Evolutionary conservation across 352 stramenopile genomes (phyloP).

Genomic region (Phytopythium oedochilum): DNA sequence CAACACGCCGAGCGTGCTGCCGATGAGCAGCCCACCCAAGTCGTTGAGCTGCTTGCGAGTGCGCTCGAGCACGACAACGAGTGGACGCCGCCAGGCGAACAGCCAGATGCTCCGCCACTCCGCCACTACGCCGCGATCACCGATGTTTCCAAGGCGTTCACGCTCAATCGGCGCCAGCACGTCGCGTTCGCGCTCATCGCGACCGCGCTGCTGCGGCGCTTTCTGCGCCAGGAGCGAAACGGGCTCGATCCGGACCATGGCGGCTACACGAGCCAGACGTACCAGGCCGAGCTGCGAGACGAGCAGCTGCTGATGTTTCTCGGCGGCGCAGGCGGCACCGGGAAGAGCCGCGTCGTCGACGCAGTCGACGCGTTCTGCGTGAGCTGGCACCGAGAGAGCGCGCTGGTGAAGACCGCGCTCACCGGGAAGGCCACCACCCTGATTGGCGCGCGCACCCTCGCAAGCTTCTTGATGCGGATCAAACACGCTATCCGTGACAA

Average conservation of each 20-base stretch:
- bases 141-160: constrained; percentile 6
- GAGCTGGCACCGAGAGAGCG: neutral
- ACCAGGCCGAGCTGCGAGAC: constrained; percentile 2
- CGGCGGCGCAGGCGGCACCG: no score
- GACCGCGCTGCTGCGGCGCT: neutral
- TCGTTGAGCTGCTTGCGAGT: neutral
- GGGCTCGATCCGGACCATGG: neutral
- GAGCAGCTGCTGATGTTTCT: constrained; percentile 6
- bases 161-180: constrained; percentile 9
- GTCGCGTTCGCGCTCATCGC: constrained; percentile 3
- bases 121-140: neutral
- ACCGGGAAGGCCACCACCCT: no score
- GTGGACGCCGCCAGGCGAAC: neutral
- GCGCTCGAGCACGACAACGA: constrained; percentile 2
- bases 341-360: constrained; percentile 7
- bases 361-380: constrained; percentile 4
- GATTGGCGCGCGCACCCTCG: neutral
- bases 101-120: neutral
- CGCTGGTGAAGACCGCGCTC: neutral
- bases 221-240: constrained; percentile 5
- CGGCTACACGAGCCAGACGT: neutral
- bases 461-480: constrained; percentile 3
- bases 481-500: neutral
- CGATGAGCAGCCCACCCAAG: constrained; percentile 5
- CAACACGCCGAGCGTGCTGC: neutral